A percentile compares a stretch with the other conserved stretches of the same genome.
Conservation (phyloP, 257 asterid genomes). For the Jaltomata sinuosa region DNA sequence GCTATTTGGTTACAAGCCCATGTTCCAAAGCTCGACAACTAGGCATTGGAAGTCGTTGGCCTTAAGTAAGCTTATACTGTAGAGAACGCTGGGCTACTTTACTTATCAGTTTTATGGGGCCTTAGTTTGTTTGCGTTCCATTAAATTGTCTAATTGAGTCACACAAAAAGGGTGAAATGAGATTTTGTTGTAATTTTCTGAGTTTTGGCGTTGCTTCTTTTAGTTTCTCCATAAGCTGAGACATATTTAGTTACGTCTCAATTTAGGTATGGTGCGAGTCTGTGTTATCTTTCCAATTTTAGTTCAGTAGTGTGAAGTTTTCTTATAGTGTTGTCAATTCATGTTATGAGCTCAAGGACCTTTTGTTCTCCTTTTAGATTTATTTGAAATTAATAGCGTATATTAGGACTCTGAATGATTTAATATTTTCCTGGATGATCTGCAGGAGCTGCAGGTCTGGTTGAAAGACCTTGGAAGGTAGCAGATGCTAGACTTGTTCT, state of each 20-base stretch:
- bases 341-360: background rate
- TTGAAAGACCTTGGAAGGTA: slow-evolving; percentile 83
- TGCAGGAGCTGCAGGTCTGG: slow-evolving; percentile 35
- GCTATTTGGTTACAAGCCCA: background rate
- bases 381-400: background rate
- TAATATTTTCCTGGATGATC: background rate
- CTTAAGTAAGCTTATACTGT: background rate
- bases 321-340: background rate
- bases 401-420: background rate
- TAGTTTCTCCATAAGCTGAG: background rate
- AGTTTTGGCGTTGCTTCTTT: background rate
- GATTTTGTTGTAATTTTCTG: background rate
- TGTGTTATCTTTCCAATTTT: background rate
- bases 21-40: background rate
- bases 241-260: background rate
- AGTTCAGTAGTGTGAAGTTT: background rate
- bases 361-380: background rate
- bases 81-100: background rate
- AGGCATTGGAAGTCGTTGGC: background rate
- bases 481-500: slow-evolving; percentile 91
- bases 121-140: background rate
- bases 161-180: background rate
- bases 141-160: background rate
- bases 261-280: background rate
- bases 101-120: background rate